Percentiles rank a stretch among this genome's conserved stretches.
Evolutionary conservation across 31 red algal genomes (phyloP).

Genomic region (Bonnemaisonia californica): DNA sequence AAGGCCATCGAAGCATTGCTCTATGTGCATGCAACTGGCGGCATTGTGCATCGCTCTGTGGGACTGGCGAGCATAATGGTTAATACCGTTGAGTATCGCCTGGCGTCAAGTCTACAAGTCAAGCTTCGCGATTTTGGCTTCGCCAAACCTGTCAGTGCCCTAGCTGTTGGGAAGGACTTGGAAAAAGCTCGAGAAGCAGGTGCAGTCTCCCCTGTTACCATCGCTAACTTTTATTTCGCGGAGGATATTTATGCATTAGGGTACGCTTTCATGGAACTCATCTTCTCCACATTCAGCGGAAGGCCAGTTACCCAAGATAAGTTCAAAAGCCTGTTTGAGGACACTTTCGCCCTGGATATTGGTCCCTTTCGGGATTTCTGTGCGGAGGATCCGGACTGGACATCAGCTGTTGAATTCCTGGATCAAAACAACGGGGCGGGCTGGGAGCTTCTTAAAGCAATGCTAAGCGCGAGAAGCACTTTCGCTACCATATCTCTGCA

Average conservation of each 20-base stretch:
- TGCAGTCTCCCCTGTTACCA: slow-evolving; percentile 50
- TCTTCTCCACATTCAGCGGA: slow-evolving; percentile 69
- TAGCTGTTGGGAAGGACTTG: slow-evolving; percentile 32
- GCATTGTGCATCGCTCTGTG: slow-evolving; percentile 73
- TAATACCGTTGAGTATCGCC: slow-evolving; percentile 72
- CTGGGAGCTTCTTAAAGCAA: slow-evolving; percentile 52
- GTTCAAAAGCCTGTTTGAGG: slow-evolving; percentile 73
- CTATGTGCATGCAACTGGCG: slow-evolving; percentile 58
- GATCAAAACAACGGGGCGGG: slow-evolving; percentile 48
- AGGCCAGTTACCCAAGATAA: slow-evolving; percentile 44
- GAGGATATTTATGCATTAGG: slow-evolving; percentile 83
- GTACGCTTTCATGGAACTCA: slow-evolving; percentile 65
- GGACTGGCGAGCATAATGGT: slow-evolving; percentile 70
- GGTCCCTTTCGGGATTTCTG: slow-evolving; percentile 50
- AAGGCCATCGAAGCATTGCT: slow-evolving; percentile 53
- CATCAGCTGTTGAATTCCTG: slow-evolving; percentile 59
- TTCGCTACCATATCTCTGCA: slow-evolving; percentile 32
- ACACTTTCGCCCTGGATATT: slow-evolving; percentile 60
- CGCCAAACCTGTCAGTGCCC: slow-evolving; percentile 43
- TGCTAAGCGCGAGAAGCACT: slow-evolving; percentile 38
- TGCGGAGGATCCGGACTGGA: slow-evolving; percentile 56
- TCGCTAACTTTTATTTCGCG: slow-evolving; percentile 38
- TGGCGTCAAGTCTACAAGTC: slow-evolving; percentile 42
- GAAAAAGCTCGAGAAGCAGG: slow-evolving; percentile 62
- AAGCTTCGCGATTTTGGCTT: slow-evolving; percentile 89